Percentiles rank a stretch among this genome's conserved stretches.
These are phyloP conservation scores for Biscogniauxia sp. DNA, from an alignment of 2,329 filamentous ascomycete genomes.

Conservation along the genomic window DNA sequence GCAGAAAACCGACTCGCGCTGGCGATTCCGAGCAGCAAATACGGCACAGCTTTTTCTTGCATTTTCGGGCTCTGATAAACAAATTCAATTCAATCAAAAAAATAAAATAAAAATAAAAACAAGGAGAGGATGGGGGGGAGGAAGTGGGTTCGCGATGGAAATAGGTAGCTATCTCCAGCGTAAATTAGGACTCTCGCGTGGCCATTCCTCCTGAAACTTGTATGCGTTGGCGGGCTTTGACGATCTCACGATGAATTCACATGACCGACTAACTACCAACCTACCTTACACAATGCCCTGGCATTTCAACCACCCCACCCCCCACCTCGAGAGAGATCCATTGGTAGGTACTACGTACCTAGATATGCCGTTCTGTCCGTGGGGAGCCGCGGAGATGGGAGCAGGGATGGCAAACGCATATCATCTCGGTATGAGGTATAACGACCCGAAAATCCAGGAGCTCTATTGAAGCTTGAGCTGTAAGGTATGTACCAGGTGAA, in stretches of 20 bases:
- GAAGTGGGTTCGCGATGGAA: slow-evolving; percentile 2
- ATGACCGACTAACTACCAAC: not conserved
- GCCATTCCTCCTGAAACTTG: slow-evolving; percentile 13
- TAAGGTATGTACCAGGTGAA: not conserved
- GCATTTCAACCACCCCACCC: slow-evolving; percentile 17
- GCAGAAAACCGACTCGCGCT: not conserved
- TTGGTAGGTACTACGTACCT: slow-evolving; percentile 13
- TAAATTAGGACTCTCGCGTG: slow-evolving; percentile 1
- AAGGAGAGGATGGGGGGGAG: too few species aligned
- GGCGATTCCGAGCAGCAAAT: not conserved
- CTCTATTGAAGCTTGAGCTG: not conserved
- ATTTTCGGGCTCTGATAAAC: not conserved
- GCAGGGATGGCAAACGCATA: slow-evolving; percentile 24
- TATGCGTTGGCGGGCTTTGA: slow-evolving; percentile 19
- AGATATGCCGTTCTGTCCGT: slow-evolving; percentile 13
- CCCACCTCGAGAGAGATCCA: slow-evolving; percentile 16
- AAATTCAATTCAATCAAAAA: not conserved
- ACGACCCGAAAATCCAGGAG: slow-evolving; percentile 17
- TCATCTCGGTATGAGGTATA: slow-evolving; percentile 24
- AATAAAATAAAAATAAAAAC: not conserved
- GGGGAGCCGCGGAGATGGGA: slow-evolving; percentile 18
- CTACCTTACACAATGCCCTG: not conserved
- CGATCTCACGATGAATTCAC: slow-evolving; percentile 25
- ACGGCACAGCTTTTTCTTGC: not conserved
- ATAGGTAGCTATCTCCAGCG: not conserved